Percentiles rank a stretch among this genome's conserved stretches.
Evolutionary conservation across 225 moss, liverwort and hornwort genomes (phyloP).

Genomic region (Bryum argenteum): DNA sequence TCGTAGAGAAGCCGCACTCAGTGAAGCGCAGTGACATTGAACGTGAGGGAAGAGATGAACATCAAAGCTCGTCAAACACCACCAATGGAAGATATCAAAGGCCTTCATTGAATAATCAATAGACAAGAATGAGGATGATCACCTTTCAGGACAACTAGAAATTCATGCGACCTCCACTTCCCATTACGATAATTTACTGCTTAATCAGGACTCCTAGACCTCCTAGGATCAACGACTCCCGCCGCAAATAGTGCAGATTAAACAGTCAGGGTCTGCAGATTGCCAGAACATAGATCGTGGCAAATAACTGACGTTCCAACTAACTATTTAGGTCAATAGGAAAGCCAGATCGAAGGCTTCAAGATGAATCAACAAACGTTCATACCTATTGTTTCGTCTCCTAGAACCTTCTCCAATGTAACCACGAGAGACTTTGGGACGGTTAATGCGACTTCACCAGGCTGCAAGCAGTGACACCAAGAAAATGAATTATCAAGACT

Average conservation of each 20-base stretch:
- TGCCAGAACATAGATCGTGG: slow-evolving; percentile 11
- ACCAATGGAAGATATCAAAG: slow-evolving; percentile 19
- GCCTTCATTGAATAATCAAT: not conserved
- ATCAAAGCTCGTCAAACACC: slow-evolving; percentile 8
- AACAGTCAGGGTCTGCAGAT: slow-evolving; percentile 1
- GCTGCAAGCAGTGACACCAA: slow-evolving; percentile 53
- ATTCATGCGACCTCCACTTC: not conserved
- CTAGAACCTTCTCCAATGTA: slow-evolving; percentile 94
- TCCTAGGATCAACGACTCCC: not conserved
- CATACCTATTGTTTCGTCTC: slow-evolving; percentile 96
- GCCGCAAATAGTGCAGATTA: slow-evolving; percentile 1
- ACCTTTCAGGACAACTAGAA: slow-evolving; percentile 1
- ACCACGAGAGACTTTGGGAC: slow-evolving; percentile 91
- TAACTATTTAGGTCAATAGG: slow-evolving; percentile 3
- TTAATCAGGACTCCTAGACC: not conserved
- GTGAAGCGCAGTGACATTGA: slow-evolving; percentile 1
- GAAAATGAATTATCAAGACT: not conserved
- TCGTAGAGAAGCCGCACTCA: slow-evolving; percentile 9
- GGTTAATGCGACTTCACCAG: slow-evolving; percentile 89
- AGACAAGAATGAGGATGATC: slow-evolving; percentile 9
- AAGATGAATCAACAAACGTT: slow-evolving; percentile 6
- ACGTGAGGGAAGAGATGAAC: not conserved
- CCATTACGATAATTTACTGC: slow-evolving; percentile 9
- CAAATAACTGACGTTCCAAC: not conserved
- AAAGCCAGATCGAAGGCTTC: slow-evolving; percentile 17